Percentiles rank a stretch among this genome's conserved stretches.
phyloP scores from a whole-genome alignment of 2,329 filamentous ascomycete genomes.

The Fusarium sp. region DNA sequence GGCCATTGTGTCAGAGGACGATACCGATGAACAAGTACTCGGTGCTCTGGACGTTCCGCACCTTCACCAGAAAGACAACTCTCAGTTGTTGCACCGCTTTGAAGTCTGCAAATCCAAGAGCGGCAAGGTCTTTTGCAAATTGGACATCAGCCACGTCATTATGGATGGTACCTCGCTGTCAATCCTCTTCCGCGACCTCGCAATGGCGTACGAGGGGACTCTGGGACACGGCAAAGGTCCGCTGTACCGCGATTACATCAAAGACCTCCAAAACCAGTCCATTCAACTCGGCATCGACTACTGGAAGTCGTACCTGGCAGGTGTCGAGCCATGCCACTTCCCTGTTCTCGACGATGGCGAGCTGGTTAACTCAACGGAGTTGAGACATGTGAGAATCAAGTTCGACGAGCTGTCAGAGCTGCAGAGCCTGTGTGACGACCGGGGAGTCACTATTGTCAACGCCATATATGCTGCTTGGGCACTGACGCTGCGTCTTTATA shows the following conservation, averaged over 20 bases:
- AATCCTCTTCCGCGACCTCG: conserved; percentile 36
- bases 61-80: conserved; percentile 8
- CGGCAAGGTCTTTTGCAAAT: conserved; percentile 38
- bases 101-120: conserved; percentile 36
- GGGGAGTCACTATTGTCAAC: conserved; percentile 31
- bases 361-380: conserved; percentile 15
- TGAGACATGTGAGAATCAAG: conserved; percentile 31
- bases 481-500: conserved; percentile 49
- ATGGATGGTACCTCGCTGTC: conserved; percentile 41
- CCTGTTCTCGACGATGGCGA: conserved; percentile 31
- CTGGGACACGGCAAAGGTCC: conserved; percentile 22
- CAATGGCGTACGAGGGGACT: conserved; percentile 16
- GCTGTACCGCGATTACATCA: conserved; percentile 32
- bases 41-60: conserved; percentile 11
- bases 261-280: conserved; percentile 16
- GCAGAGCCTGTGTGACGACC: conserved; percentile 21
- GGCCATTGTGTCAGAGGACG: conserved; percentile 14
- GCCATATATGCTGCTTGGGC: conserved; percentile 42
- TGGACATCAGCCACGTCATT: conserved; percentile 39
- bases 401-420: conserved; percentile 28
- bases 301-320: conserved; percentile 30
- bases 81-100: conserved; percentile 24
- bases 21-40: conserved; percentile 24
- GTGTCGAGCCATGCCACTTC: conserved; percentile 35
- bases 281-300: conserved; percentile 18